Evolutionary conservation across 345 rosid species (phyloP).

Genomic region (Leavenworthia alabamica): DNA sequence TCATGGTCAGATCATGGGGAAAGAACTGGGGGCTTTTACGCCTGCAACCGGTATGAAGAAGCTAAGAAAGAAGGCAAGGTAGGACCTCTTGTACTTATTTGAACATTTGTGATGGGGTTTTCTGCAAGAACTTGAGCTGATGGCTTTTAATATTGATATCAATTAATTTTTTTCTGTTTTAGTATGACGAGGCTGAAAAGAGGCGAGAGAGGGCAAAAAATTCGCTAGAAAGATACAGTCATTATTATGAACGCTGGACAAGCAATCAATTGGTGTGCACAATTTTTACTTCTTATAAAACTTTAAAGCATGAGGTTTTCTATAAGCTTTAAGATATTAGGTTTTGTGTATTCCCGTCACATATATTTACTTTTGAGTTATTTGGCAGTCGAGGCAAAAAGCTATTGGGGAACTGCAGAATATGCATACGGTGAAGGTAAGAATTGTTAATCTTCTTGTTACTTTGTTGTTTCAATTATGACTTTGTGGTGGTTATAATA

Average conservation of each 20-base stretch:
- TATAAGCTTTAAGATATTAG: neutral
- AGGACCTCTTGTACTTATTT: constrained; percentile 31
- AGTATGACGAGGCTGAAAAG: constrained; percentile 33
- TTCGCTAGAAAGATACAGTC: constrained; percentile 33
- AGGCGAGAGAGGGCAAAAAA: constrained; percentile 34
- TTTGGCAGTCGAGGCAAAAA: constrained; percentile 31
- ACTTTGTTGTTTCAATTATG: neutral
- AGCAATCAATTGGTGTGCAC: constrained; percentile 29
- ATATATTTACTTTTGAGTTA: neutral
- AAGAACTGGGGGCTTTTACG: constrained; percentile 36
- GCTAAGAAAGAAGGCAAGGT: constrained; percentile 91
- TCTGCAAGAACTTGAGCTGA: neutral
- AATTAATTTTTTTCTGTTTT: neutral
- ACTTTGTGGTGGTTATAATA: constrained; percentile 4
- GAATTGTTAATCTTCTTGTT: constrained; percentile 8
- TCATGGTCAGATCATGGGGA: constrained; percentile 35
- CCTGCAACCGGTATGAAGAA: constrained; percentile 47
- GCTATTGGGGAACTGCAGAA: constrained; percentile 27
- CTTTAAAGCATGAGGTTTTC: neutral
- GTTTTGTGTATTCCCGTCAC: constrained; percentile 2
- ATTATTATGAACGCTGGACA: constrained; percentile 36
- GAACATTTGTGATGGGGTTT: neutral
- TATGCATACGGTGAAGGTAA: constrained; percentile 12
- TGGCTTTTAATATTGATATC: constrained; percentile 1
- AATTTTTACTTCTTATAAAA: neutral